Percentiles rank a stretch among this genome's conserved stretches.
Conservation (phyloP, 495 filamentous ascomycete genomes). For the Neurospora tetraspora region DNA sequence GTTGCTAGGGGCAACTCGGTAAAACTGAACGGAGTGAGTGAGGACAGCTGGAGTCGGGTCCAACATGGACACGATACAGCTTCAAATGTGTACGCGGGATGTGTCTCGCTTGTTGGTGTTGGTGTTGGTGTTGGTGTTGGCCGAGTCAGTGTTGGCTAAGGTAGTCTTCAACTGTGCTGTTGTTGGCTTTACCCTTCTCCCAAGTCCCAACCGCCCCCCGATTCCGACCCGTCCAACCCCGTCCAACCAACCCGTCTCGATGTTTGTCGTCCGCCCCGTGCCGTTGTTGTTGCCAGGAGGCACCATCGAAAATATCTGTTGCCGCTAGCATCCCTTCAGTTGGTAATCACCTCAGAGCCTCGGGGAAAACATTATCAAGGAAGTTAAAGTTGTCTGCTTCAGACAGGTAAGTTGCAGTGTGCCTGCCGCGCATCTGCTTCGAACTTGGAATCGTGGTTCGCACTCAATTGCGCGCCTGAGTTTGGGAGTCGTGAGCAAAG, state of each 20-base stretch:
- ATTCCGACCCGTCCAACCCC: not conserved
- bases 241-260: not conserved
- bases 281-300: not conserved
- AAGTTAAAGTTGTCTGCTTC: not conserved
- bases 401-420: not conserved
- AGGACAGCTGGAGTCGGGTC: too few relatives aligned
- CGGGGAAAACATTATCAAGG: not conserved
- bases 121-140: not conserved
- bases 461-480: not conserved
- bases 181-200: not conserved
- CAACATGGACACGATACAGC: too few relatives aligned
- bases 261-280: not conserved
- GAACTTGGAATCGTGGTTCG: not conserved
- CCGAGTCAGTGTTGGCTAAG: too few relatives aligned
- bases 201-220: not conserved
- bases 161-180: not conserved
- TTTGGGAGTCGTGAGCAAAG: not conserved
- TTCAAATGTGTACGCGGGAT: not conserved
- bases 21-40: too few relatives aligned
- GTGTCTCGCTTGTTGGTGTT: not conserved
- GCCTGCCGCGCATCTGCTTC: not conserved
- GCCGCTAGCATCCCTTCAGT: not conserved
- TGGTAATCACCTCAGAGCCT: not conserved
- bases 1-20: too few relatives aligned
- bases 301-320: not conserved